Evolutionary conservation across 176 grass and related monocot species (phyloP), one percentile per base, ranked within the genome.

Genomic region (Tillandsia fasciculata): DNA sequence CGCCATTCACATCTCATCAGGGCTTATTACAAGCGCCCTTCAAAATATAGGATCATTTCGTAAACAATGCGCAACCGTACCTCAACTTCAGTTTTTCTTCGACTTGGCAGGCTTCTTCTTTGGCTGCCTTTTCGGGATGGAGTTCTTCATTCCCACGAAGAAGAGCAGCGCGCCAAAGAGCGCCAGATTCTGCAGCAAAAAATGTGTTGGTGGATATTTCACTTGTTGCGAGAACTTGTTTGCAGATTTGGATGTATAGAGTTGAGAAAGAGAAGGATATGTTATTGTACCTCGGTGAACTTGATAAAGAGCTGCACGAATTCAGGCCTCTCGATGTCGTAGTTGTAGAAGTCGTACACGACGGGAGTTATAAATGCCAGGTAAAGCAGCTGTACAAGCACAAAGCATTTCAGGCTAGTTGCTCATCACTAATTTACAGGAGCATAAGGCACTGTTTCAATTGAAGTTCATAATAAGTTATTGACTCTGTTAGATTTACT

Each of bases 331-430:
- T 96, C 91, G 52, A 80, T 83, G 53, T 90, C 87, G 1, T 90
- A 90, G 52, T 90, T 96, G 67, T 90, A 96, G 79, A 96, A 96
- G 66, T 96, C 91, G 0, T 83, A 85, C 9, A 96, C 79, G 1
- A 90, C 49, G 0, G 84, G 91, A 0, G 91, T 85, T 53, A 96
- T 78, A 52, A 90, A 77, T 18, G 73, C 78, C 48, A 96, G 73
- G 76, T 96, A 85, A 11, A 80, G 1, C 12, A 74, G 13, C 91
- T 96, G 79, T 51, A 76, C 58, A 23, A 61, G 56, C 56, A 10
- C 56, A 61, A 18, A 61, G 0, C 1, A 17, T n/a, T 9, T 59
- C 20, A 61, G 15, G 8, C 23, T 42, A 42, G 33, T 20, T 61
- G 9, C 13, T 22, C 15, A 22, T 61, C 22, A 20, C 20, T 20